These are phyloP conservation scores for Ustilago xerochloae DNA, from an alignment of 1,284 basidiomycete species.

Conservation along the genomic window DNA sequence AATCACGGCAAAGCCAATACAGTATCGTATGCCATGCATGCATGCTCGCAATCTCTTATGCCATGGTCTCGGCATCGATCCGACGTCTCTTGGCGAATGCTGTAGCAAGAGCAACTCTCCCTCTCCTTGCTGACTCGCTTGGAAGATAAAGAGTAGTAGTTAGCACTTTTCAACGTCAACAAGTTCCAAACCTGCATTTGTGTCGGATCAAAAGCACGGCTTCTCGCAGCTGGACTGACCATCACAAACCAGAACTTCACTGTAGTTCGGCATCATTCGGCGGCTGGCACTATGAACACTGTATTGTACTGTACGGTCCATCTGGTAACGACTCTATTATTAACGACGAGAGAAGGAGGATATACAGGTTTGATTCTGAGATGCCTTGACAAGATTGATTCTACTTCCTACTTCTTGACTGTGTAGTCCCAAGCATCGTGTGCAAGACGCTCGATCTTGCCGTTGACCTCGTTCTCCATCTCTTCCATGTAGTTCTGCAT, in stretches of 20 bases:
- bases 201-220: too few relatives aligned
- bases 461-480: slow-evolving; percentile 84
- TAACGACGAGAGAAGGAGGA: not conserved
- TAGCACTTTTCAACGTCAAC: too few relatives aligned
- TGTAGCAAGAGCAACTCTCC: not conserved
- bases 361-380: not conserved
- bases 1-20: too few relatives aligned
- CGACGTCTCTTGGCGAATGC: not conserved
- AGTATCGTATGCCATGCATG: too few relatives aligned
- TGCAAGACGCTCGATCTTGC: slow-evolving; percentile 82
- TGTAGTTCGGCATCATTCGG: too few relatives aligned
- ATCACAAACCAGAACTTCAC: too few relatives aligned
- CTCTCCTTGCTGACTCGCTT: not conserved
- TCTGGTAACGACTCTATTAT: not conserved
- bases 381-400: not conserved
- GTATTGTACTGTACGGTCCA: too few relatives aligned
- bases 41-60: too few relatives aligned
- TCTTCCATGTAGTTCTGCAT: slow-evolving; percentile 82
- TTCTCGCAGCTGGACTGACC: too few relatives aligned
- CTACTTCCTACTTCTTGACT: slow-evolving; percentile 46
- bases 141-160: not conserved
- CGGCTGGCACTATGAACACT: too few relatives aligned
- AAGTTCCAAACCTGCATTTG: too few relatives aligned
- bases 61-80: not conserved
- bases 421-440: slow-evolving; percentile 82